Conservation (phyloP, 2,329 filamentous ascomycete genomes). For the Pestalotiopsis sp. region DNA sequence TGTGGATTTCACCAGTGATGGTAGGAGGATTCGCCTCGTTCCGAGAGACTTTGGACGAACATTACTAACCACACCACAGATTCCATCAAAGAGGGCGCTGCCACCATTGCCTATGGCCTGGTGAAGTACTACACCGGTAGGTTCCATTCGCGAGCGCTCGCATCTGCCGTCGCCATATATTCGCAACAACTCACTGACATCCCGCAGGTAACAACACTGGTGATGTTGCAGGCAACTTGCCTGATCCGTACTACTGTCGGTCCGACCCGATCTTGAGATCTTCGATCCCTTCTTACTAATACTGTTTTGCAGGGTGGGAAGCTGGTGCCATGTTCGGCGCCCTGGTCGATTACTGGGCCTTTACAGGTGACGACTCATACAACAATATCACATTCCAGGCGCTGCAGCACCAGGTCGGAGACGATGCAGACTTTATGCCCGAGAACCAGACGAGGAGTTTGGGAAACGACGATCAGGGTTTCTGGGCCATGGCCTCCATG, state of each 20-base stretch:
- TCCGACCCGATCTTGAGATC: conserved; percentile 25
- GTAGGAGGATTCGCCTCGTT: neutral
- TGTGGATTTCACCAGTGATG: conserved; percentile 1
- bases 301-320: conserved; percentile 63
- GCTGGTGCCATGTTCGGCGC: conserved; percentile 72
- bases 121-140: conserved; percentile 49
- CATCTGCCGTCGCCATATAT: neutral
- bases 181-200: neutral
- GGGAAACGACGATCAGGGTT: conserved; percentile 79
- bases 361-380: conserved; percentile 69
- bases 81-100: conserved; percentile 36
- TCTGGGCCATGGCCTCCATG: conserved; percentile 85
- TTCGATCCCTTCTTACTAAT: conserved; percentile 14
- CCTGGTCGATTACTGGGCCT: conserved; percentile 72
- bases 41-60: neutral
- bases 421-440: conserved; percentile 67
- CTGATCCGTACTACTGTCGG: conserved; percentile 66
- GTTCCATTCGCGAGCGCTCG: neutral
- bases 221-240: conserved; percentile 59
- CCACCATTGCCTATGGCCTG: conserved; percentile 49
- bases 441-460: conserved; percentile 62
- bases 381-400: conserved; percentile 62
- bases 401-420: conserved; percentile 61
- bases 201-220: conserved; percentile 58
- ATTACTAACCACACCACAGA: neutral